Base-by-base conservation (phyloP, 768 basidiomycete genomes). In the Clitopilus passeckerianus region DNA sequence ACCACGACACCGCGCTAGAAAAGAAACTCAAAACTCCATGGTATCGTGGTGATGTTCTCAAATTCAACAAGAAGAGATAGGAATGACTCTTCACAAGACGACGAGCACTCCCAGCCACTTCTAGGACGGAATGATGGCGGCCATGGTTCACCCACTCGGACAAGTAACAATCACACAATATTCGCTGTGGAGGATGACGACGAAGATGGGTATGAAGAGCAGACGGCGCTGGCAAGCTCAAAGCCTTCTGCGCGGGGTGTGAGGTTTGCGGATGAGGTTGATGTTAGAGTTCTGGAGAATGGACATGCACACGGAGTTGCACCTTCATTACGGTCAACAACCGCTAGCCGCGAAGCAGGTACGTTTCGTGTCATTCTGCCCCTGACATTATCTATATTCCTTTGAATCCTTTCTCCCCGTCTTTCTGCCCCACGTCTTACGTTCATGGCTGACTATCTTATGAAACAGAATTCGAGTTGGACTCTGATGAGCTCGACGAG, bases 271-370 rank as follows among this genome's bases (percentile, higher is more conserved):
- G 87, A 91, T 55, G 80, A 86, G 34, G 85, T 89, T 1, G 84
- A 87, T 61, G 80, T 89, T 46, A 50, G 46, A 18, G 46, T 50
- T 10, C 4, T 50, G 7, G 46, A 50, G 46, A 50, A 50, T 50
- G 46, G 46, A 20, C 46, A 50, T 9, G 16, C 46, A 2, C 12
- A 41, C 10, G 37, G 12, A 50, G 85, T 89, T 65, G 81, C 79
- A 4, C 88, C 86, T 0, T 77, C 88, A 5, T 73, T 93, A 35
- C 80, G 85, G 69, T 94, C 91, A 20, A 91, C 87, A 22, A 73
- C 78, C 27, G 75, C 86, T 57, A 93, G 91, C 68, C 86, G 93
- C 59, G 92, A 94, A 77, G 77, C 86, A 70, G 90, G 91, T 93
- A 70, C 71, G 89, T 41, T 41, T n/a, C 16, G 16, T 59, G 46